Conservation (phyloP, 208 protist species). For the Trypanosoma conorhini region DNA sequence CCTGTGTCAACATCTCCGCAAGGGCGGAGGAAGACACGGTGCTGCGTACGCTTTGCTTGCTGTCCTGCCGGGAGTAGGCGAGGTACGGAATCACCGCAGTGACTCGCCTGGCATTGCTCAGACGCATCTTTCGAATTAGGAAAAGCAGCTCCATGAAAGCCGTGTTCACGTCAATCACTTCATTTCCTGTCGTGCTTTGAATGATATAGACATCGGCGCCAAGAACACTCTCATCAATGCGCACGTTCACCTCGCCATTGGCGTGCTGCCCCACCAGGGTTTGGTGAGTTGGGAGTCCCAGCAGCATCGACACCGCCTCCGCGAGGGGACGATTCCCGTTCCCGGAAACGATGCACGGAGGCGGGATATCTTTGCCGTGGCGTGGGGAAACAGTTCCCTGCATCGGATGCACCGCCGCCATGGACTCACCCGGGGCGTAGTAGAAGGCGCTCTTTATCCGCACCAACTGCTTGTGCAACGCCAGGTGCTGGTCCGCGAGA, state of each 20-base stretch:
- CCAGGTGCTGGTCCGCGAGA: conserved; percentile 6
- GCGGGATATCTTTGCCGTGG: conserved; percentile 29
- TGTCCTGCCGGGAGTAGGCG: conserved; percentile 93
- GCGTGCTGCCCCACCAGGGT: conserved; percentile 83
- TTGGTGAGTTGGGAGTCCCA: conserved; percentile 76
- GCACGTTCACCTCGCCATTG: conserved; percentile 90
- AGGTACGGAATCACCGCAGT: conserved; percentile 96
- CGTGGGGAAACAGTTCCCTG: conserved; percentile 64
- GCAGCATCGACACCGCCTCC: conserved; percentile 80
- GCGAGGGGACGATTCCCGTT: conserved; percentile 90
- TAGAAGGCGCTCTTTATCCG: conserved; percentile 87
- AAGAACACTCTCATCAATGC: conserved; percentile 94
- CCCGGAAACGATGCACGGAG: conserved; percentile 87
- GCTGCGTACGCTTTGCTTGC: conserved; percentile 90
- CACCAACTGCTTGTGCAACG: conserved; percentile 66
- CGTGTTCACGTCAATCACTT: conserved; percentile 93
- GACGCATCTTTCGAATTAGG: conserved; percentile 90
- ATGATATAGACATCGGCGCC: conserved; percentile 97
- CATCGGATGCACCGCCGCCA: conserved; percentile 68
- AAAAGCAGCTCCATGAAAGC: conserved; percentile 96
- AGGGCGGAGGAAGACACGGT: conserved; percentile 95
- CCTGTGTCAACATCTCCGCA: conserved; percentile 90
- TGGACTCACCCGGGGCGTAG: conserved; percentile 63
- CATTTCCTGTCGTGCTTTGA: conserved; percentile 93
- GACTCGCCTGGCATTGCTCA: conserved; percentile 87